Percentiles rank a stretch among this genome's conserved stretches.
These are phyloP conservation scores for Herpotrichia juniperi DNA, from an alignment of 2,329 filamentous ascomycete genomes.

Conservation along the genomic window DNA sequence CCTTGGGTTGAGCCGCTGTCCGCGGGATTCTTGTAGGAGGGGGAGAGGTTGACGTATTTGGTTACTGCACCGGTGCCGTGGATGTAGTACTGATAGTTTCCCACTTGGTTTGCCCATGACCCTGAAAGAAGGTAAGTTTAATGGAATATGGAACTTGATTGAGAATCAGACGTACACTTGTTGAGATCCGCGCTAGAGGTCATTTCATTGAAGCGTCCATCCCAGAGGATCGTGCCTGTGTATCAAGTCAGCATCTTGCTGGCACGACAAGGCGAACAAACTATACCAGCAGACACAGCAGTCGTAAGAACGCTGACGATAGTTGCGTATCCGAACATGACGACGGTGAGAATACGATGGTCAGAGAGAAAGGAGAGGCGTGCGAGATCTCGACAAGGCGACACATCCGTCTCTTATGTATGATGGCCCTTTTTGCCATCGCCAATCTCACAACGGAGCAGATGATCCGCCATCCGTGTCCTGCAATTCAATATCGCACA, in stretches of 20 bases:
- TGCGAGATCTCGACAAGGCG: too few relatives aligned
- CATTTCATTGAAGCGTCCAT: constrained; percentile 69
- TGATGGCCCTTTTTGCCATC: constrained; percentile 14
- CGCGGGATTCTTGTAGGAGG: constrained; percentile 68
- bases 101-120: constrained; percentile 72
- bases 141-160: neutral
- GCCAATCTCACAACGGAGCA: constrained; percentile 16
- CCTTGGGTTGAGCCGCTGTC: constrained; percentile 68
- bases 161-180: constrained; percentile 47
- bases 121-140: constrained; percentile 39
- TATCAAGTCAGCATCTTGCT: neutral
- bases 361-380: neutral
- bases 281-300: constrained; percentile 37
- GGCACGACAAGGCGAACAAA: constrained; percentile 2
- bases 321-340: constrained; percentile 39
- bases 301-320: constrained; percentile 38
- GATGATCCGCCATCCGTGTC: constrained; percentile 12
- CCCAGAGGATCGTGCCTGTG: constrained; percentile 63
- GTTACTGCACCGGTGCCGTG: constrained; percentile 65
- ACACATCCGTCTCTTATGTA: neutral
- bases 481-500: constrained; percentile 28
- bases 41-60: constrained; percentile 67
- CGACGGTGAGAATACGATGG: too few relatives aligned
- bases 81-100: constrained; percentile 78
- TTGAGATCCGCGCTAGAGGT: constrained; percentile 60